These are phyloP conservation scores for Phylloporus sp. DNA, from an alignment of 768 basidiomycete species.

Conservation along the genomic window DNA sequence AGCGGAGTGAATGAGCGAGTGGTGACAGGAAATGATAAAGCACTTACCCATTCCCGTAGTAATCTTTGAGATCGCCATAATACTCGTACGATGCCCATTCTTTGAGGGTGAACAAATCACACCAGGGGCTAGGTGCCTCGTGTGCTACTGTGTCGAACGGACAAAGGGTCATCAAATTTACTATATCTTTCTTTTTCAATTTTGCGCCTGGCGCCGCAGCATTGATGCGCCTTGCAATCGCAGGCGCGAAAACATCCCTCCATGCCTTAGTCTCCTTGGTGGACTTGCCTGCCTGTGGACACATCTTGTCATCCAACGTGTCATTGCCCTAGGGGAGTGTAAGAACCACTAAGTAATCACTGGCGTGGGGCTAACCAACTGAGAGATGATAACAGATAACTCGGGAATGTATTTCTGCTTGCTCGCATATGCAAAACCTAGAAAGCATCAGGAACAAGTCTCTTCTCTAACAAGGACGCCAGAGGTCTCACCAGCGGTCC, in stretches of 20 bases:
- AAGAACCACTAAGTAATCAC: neutral
- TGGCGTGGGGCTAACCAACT: conserved; percentile 38
- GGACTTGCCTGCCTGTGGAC: conserved; percentile 48
- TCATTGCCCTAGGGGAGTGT: conserved; percentile 43
- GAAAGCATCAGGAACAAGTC: neutral
- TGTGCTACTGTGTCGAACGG: conserved; percentile 64
- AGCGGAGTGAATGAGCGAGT: neutral
- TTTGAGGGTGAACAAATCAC: conserved; percentile 52
- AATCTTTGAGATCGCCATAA: conserved; percentile 65
- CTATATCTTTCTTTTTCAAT: conserved; percentile 49
- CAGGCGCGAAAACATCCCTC: conserved; percentile 48
- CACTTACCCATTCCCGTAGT: conserved; percentile 63
- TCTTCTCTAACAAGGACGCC: neutral
- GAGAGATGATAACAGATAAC: conserved; percentile 53
- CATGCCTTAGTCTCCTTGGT: conserved; percentile 43
- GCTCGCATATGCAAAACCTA: conserved; percentile 48
- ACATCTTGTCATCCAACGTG: conserved; percentile 62
- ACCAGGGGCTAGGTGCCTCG: conserved; percentile 56
- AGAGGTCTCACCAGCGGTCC: conserved; percentile 48
- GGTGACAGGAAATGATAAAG: neutral
- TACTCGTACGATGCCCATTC: conserved; percentile 70
- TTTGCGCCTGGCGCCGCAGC: conserved; percentile 57
- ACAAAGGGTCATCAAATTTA: conserved; percentile 65
- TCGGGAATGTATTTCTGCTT: conserved; percentile 37
- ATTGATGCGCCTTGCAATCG: conserved; percentile 57